These are phyloP conservation scores for Eimeria brunetti DNA, from an alignment of 169 alveolate genomes.

Conservation along the genomic window DNA sequence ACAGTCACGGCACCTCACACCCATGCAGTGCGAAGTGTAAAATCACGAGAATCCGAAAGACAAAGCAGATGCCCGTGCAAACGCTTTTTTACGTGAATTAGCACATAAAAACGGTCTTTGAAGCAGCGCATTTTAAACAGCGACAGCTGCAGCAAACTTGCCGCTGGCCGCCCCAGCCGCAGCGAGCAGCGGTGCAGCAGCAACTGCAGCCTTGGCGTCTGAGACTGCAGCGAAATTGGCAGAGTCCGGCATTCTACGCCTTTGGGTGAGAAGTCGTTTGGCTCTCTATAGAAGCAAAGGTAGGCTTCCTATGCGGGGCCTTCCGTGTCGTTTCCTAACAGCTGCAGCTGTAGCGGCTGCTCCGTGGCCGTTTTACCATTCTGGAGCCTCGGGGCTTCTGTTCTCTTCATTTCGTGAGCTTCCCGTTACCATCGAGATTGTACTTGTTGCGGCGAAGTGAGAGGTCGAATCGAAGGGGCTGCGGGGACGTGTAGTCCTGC, in stretches of 20 bases:
- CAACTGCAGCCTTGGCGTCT: conserved; percentile 77
- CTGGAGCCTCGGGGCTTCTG: conserved; percentile 72
- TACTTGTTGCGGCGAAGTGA: conserved; percentile 25
- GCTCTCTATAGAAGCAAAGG: conserved; percentile 75
- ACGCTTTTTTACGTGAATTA: conserved; percentile 8
- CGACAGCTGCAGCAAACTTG: conserved; percentile 65
- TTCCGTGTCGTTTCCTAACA: conserved; percentile 73
- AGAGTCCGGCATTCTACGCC: conserved; percentile 79
- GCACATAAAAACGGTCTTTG: conserved; percentile 23
- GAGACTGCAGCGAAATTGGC: conserved; percentile 70
- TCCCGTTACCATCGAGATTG: conserved; percentile 15
- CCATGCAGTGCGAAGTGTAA: conserved; percentile 42
- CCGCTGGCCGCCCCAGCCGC: conserved; percentile 76
- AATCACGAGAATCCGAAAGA: conserved; percentile 30
- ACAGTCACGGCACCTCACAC: conserved; percentile 41
- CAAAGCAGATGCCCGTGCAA: conserved; percentile 53
- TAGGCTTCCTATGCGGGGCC: conserved; percentile 61
- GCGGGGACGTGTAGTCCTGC: conserved; percentile 56
- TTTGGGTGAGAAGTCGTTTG: conserved; percentile 77
- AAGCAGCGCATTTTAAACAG: conserved; percentile 13
- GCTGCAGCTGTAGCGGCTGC: conserved; percentile 74
- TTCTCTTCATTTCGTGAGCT: conserved; percentile 13
- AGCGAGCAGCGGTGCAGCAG: conserved; percentile 75
- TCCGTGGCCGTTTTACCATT: conserved; percentile 63
- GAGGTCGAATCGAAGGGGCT: conserved; percentile 27